These are phyloP conservation scores for Centrapalus pauciflorus DNA, from an alignment of 129 eudicot species.

Conservation along the genomic window DNA sequence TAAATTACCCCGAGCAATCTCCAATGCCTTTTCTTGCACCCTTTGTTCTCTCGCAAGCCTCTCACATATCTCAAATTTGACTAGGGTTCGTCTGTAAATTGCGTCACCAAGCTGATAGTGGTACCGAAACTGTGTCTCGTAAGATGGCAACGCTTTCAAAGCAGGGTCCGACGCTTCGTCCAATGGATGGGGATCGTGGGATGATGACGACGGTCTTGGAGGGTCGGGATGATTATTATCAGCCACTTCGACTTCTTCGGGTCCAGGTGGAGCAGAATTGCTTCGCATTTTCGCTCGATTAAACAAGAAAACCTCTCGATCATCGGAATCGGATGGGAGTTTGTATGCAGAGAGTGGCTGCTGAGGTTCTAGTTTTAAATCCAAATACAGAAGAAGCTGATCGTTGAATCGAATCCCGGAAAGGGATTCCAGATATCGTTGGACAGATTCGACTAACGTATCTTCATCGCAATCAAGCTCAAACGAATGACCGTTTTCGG, in stretches of 20 bases:
- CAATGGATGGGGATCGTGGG: constrained; percentile 67
- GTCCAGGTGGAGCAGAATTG: constrained; percentile 56
- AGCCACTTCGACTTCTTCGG: constrained; percentile 43
- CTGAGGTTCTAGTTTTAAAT: constrained; percentile 76
- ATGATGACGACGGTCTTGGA: constrained; percentile 33
- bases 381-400: constrained; percentile 83
- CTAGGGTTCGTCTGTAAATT: constrained; percentile 52
- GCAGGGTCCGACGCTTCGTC: constrained; percentile 97
- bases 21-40: constrained; percentile 96
- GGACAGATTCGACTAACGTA: constrained; percentile 68
- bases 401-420: constrained; percentile 60
- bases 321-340: constrained; percentile 85
- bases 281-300: constrained; percentile 80
- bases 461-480: constrained; percentile 78
- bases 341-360: constrained; percentile 68
- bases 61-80: constrained; percentile 51
- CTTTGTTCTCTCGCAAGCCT: constrained; percentile 67
- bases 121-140: constrained; percentile 81
- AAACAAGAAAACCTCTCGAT: constrained; percentile 71
- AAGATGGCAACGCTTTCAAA: constrained; percentile 80
- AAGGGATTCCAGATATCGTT: constrained; percentile 55
- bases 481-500: constrained; percentile 90
- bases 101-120: constrained; percentile 76
- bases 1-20: constrained; percentile 84
- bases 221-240: constrained; percentile 52